A percentile compares a stretch with the other conserved stretches of the same genome.
Conservation (phyloP, 345 rosid species). For the Microthlaspi erraticum region DNA sequence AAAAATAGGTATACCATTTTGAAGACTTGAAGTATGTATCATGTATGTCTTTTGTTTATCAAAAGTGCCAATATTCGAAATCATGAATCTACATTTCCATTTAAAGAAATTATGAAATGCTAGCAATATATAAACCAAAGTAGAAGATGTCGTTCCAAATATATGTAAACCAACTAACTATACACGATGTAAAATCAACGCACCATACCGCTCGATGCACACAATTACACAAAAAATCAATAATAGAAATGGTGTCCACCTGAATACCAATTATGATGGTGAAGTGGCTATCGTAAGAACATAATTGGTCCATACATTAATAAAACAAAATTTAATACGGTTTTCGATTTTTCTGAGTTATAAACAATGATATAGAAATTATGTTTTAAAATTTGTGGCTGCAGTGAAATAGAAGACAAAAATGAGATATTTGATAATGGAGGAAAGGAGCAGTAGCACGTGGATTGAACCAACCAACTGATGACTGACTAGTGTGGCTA, state of each 20-base stretch:
- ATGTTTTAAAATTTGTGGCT: constrained; percentile 16
- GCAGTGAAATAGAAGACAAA: background rate
- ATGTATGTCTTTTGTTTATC: background rate
- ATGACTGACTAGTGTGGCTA: constrained; percentile 31
- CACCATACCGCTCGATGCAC: constrained; percentile 15
- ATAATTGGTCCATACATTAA: constrained; percentile 23
- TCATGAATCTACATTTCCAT: background rate
- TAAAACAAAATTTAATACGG: constrained; percentile 26
- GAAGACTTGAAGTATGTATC: background rate
- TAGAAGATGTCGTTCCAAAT: constrained; percentile 12
- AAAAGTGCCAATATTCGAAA: constrained; percentile 3
- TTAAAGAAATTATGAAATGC: background rate
- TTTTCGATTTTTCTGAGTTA: constrained; percentile 27
- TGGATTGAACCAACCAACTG: constrained; percentile 45
- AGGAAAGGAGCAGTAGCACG: constrained; percentile 33
- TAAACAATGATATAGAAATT: background rate
- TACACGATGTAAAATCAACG: background rate
- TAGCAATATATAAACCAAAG: background rate
- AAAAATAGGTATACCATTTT: background rate
- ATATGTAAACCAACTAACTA: constrained; percentile 14
- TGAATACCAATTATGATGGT: constrained; percentile 1
- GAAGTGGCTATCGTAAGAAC: constrained; percentile 25
- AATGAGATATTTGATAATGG: constrained; percentile 10
- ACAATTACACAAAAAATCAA: background rate
- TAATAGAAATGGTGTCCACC: constrained; percentile 13